These are phyloP conservation scores for Penicillium verrucosum DNA, from an alignment of 2,329 filamentous ascomycete species.

Conservation along the genomic window DNA sequence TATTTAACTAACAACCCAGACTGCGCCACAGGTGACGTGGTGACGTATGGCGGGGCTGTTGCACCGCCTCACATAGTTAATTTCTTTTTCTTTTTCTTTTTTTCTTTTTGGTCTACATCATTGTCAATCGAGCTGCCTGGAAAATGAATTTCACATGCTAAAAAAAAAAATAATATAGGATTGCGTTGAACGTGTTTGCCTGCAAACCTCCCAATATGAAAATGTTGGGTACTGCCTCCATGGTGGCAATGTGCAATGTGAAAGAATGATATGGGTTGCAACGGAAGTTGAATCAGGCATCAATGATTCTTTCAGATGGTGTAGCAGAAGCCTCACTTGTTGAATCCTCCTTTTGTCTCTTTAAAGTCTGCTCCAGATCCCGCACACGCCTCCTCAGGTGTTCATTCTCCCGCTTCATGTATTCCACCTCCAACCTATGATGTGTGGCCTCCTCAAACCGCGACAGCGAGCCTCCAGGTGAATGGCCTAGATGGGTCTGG, in stretches of 20 bases:
- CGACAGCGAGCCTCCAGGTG: constrained; percentile 29
- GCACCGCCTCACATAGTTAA: constrained; percentile 28
- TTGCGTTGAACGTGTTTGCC: constrained; percentile 9
- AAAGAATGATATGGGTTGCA: constrained; percentile 4
- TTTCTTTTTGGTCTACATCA: constrained; percentile 3
- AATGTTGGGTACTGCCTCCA: constrained; percentile 1
- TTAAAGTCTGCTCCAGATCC: constrained; percentile 42
- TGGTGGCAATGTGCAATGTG: neutral
- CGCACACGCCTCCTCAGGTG: constrained; percentile 43
- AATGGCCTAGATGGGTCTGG: constrained; percentile 26
- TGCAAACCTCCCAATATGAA: constrained; percentile 10
- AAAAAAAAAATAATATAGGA: neutral
- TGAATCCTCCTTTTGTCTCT: constrained; percentile 26
- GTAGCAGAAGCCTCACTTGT: neutral
- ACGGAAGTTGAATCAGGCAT: constrained; percentile 7
- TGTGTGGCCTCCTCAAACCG: constrained; percentile 44
- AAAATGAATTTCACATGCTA: neutral
- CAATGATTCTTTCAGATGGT: neutral
- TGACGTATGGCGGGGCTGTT: constrained; percentile 30
- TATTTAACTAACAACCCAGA: constrained; percentile 1
- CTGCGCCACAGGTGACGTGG: constrained; percentile 34
- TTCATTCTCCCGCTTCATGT: constrained; percentile 48
- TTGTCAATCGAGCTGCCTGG: neutral
- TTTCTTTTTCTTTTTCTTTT: neutral
- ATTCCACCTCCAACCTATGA: constrained; percentile 45